Base-by-base conservation (phyloP, 2,329 filamentous ascomycete genomes). In the Diaporthe citrichinensis region DNA sequence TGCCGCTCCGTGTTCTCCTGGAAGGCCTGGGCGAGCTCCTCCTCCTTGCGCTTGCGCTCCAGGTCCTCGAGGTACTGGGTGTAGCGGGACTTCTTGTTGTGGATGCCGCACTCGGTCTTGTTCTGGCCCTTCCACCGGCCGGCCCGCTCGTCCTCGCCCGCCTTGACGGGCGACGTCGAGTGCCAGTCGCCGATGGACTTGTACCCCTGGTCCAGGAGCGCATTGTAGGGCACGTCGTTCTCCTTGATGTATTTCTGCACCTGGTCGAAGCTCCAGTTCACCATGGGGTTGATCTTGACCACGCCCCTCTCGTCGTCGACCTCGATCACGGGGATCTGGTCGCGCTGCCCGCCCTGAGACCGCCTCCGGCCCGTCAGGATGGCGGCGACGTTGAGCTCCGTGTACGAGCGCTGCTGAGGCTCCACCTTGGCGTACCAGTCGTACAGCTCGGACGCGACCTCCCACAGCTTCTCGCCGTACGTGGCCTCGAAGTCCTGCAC, bases 131-230 rank as follows among this genome's bases (percentile, higher is more conserved):
- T 98, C 97, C 97, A 99, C 79, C 97, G 93, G 75, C 97, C 97
- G 12, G 97, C 94, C 71, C 97, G 93, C 91, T 99, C 97, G 81
- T 98, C 97, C 86, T 99, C 97, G 78, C 94, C 94, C 76, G 96
- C 95, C 78, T 90, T 92, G 77, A 98, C 95, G 17, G 97, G 96
- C 80, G 92, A 93, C 5, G 97, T 99, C 69, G 95, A 98, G 89
- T 99, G 97, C 95, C 96, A 98, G 88, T 99, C 97, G 77, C 97
- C 97, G 78, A 99, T 90, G 78, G 95, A 98, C 90, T 98, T 98
- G 90, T 99, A 99, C n/a, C 97, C 97, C 76, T 89, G 90, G 86
- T 98, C 95, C 62, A 99, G 90, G 41, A 99, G 91, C 77, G 90
- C 92, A 84, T 99, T 99, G 89, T 98, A 98, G 0, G 97, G 97